phyloP scores from a whole-genome alignment of 257 asterid species.

The Solanum neorickii region DNA sequence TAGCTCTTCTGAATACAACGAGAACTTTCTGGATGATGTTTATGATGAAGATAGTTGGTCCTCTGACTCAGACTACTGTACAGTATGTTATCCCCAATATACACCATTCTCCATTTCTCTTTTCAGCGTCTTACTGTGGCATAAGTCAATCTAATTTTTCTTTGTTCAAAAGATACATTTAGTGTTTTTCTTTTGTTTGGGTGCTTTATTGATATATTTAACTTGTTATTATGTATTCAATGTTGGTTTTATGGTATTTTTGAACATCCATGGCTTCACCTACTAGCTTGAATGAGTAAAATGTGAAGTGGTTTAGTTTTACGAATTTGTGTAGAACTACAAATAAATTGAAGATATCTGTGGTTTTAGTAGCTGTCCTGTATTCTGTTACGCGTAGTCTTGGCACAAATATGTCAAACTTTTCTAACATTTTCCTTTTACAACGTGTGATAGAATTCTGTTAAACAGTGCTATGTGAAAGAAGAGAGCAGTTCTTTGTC shows the following conservation, averaged over 20 bases:
- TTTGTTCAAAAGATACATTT: not conserved
- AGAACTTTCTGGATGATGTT: constrained; percentile 25
- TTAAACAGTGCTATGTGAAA: not conserved
- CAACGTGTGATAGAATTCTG: not conserved
- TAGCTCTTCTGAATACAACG: constrained; percentile 52
- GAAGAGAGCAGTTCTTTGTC: constrained; percentile 23
- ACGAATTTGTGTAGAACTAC: not conserved
- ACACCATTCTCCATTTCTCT: not conserved
- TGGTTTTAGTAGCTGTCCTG: not conserved
- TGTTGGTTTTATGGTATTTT: not conserved
- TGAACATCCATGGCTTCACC: not conserved
- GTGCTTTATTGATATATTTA: not conserved
- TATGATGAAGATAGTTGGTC: constrained; percentile 68
- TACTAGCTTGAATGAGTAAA: not conserved
- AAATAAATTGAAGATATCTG: not conserved
- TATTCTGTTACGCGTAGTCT: not conserved
- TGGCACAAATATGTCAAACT: not conserved
- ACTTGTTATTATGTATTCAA: not conserved
- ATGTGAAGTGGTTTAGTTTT: not conserved
- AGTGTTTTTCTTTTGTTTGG: not conserved
- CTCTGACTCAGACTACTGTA: constrained; percentile 24
- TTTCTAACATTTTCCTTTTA: not conserved
- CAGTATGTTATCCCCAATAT: constrained; percentile 7
- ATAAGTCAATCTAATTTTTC: not conserved
- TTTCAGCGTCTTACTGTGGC: not conserved